phyloP scores from a whole-genome alignment of 2,329 filamentous ascomycete species.

The Pestalotiopsis sp. region DNA sequence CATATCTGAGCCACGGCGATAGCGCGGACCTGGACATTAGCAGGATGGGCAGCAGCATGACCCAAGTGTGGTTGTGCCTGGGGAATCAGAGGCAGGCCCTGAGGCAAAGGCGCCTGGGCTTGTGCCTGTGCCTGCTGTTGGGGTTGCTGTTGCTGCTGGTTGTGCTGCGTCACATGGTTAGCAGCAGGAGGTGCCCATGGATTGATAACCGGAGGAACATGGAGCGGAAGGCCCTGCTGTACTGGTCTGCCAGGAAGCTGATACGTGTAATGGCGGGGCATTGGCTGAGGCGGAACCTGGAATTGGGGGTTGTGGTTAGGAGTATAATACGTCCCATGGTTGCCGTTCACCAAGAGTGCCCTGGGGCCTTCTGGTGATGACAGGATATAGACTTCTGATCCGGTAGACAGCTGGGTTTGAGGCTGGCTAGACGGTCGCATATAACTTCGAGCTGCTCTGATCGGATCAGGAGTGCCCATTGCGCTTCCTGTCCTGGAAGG shows the following conservation, averaged over 20 bases:
- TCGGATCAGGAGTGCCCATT: conserved; percentile 49
- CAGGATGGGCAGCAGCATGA: conserved; percentile 29
- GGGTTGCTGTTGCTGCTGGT: conserved; percentile 10
- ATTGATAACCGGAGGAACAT: not conserved
- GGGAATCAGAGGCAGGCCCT: conserved; percentile 26
- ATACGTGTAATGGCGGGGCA: not conserved
- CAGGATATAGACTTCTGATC: conserved; percentile 61
- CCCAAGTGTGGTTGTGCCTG: conserved; percentile 30
- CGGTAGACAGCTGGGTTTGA: conserved; percentile 22
- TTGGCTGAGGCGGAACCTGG: not conserved
- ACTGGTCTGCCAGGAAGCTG: not conserved
- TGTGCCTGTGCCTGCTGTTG: conserved; percentile 22
- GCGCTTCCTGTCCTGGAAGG: conserved; percentile 46
- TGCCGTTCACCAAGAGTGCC: conserved; percentile 57
- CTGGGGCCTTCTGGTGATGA: conserved; percentile 63
- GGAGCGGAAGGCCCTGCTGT: not conserved
- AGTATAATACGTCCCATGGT: conserved; percentile 54
- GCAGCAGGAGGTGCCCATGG: conserved; percentile 8
- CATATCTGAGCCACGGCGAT: conserved; percentile 47
- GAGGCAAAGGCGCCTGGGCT: conserved; percentile 29
- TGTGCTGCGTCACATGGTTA: conserved; percentile 8
- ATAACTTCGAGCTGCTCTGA: conserved; percentile 34
- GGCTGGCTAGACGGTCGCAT: conserved; percentile 26
- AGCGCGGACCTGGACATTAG: conserved; percentile 35
- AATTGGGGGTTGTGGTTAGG: conserved; percentile 32